Base-by-base conservation (phyloP, 441 rosid species). In the Adansonia madagascariensis region DNA sequence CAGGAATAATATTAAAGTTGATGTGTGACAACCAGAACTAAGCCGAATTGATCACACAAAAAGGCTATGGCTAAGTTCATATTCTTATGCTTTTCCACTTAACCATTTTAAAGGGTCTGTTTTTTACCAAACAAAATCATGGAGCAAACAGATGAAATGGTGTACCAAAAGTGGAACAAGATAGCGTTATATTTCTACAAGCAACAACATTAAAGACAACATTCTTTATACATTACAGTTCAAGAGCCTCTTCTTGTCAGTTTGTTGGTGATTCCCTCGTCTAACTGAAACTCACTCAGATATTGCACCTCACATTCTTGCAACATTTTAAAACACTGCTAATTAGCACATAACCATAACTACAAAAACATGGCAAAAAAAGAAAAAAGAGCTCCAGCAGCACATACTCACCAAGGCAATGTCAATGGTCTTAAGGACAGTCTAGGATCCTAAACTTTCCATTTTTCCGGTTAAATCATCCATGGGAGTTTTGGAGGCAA, bases 401-500 rank as follows among this genome's bases (percentile, higher is more conserved):
- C 78, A 22, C 73, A 67, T 57, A 69, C 72, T 77, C 82, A 55
- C 78, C 31, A 62, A 49, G 79, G 43, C 73, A 71, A 70, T 47
- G 60, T 50, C 84, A 70, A 68, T 60, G 77, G 73, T 66, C 80
- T 71, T 60, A 78, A 80, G 78, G 84, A 17, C 6, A 7, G 73
- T 53, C 81, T 81, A 84, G 20, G n/a, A 80, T 65, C 87, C 85
- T 17, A 79, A 75, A 71, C 63, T 75, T 75, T 73, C 75, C 81
- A 70, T 76, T 79, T 75, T 41, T 71, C 82, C 79, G 12, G 71
- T 75, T 7, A 78, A 74, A 53, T 76, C 82, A 75, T 55, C 71
- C 72, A 77, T 3, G 79, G 82, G 74, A 82, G 80, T 87, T 82
- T 81, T 57, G 80, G 76, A 31, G 81, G 84, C 87, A 86, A 82